Percentiles rank a stretch among this genome's conserved stretches.
phyloP scores from a whole-genome alignment of 2,329 filamentous ascomycete species.

The Fusarium sp. region DNA sequence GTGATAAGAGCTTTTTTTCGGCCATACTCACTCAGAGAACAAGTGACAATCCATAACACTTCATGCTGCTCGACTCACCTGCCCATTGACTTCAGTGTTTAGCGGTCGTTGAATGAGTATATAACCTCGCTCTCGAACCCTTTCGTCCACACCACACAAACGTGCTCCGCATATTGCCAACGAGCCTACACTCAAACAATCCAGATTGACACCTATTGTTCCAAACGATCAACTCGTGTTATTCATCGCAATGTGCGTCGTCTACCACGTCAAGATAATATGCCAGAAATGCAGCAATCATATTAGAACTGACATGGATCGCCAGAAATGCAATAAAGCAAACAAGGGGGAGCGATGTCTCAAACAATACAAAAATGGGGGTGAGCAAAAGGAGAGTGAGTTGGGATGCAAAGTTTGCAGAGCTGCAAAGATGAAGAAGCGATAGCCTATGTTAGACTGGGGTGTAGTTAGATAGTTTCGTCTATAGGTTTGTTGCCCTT shows the following conservation, averaged over 20 bases:
- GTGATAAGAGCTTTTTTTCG: too few species aligned
- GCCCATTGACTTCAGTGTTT: too few species aligned
- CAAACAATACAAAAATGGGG: background rate
- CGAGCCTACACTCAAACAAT: background rate
- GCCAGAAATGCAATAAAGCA: background rate
- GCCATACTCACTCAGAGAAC: background rate
- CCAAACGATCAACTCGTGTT: fast-evolving
- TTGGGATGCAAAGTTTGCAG: background rate
- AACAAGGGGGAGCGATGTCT: background rate
- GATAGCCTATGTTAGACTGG: fast-evolving
- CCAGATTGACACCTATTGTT: fast-evolving
- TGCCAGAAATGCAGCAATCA: background rate
- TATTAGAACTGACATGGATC: background rate
- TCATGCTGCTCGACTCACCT: fast-evolving
- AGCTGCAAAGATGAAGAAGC: background rate
- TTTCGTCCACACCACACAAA: background rate
- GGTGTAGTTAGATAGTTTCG: too few species aligned
- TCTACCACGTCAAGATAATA: background rate
- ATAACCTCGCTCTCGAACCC: background rate
- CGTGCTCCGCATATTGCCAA: background rate
- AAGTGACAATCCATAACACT: fast-evolving
- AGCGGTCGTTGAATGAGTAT: fast-evolving
- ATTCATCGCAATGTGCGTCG: background rate
- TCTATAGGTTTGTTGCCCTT: too few species aligned
- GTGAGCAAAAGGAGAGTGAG: background rate